phyloP scores from a whole-genome alignment of 495 filamentous ascomycete genomes.

The Penicillium desertorum region DNA sequence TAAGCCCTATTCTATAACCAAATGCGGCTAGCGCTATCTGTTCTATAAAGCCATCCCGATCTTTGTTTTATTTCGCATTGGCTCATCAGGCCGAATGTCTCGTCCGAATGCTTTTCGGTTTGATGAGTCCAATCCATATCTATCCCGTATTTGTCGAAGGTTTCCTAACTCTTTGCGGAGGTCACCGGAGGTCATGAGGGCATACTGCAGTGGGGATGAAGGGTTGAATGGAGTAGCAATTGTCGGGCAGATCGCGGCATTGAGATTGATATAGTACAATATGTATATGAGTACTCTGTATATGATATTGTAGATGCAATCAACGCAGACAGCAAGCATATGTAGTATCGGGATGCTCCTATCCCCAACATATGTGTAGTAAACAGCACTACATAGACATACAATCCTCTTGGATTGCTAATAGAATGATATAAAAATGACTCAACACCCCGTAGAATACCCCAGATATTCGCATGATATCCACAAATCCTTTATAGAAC shows the following conservation, averaged over 20 bases:
- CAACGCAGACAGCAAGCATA: not conserved
- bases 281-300: no score
- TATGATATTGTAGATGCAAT: not conserved
- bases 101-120: conserved; percentile 14
- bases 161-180: conserved; percentile 19
- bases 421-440: not conserved
- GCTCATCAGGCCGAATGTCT: conserved; percentile 16
- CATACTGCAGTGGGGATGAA: conserved; percentile 12
- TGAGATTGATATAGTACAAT: not conserved
- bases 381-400: not conserved
- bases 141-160: not conserved
- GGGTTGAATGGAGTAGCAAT: not conserved
- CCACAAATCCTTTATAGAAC: conserved; percentile 1
- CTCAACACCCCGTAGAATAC: not conserved
- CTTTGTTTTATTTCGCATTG: conserved; percentile 13
- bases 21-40: conserved; percentile 11
- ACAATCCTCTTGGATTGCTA: not conserved
- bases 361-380: not conserved
- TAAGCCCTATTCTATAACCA: conserved; percentile 30
- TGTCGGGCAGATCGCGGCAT: not conserved
- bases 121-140: conserved; percentile 9
- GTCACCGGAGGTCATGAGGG: conserved; percentile 17
- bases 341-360: not conserved
- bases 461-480: conserved; percentile 4
- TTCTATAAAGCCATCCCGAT: conserved; percentile 9